Conservation (phyloP, 1,139 yeast genomes). For the Magnusiomyces suaveolens region DNA sequence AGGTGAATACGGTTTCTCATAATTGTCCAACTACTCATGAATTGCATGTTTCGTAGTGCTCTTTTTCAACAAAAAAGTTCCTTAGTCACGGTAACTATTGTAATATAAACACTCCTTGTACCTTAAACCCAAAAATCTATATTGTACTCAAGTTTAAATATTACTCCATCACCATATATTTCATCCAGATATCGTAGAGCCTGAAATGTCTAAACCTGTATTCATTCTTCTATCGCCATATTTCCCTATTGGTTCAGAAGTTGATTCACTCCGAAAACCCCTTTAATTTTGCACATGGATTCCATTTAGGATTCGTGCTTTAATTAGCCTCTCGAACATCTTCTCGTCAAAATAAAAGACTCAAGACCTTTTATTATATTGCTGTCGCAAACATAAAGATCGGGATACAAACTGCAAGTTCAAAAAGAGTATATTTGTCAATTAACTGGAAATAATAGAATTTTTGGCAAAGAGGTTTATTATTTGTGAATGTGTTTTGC, state of each 20-base stretch:
- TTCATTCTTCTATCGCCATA: slow-evolving; percentile 76
- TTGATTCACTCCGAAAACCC: slow-evolving; percentile 83
- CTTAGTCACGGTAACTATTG: slow-evolving; percentile 92
- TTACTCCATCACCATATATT: slow-evolving; percentile 79
- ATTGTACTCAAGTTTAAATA: slow-evolving; percentile 72
- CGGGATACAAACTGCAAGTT: slow-evolving; percentile 87
- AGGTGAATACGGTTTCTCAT: too few species aligned
- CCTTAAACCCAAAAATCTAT: slow-evolving; percentile 85
- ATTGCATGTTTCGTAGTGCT: slow-evolving; percentile 33
- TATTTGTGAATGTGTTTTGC: slow-evolving; percentile 93
- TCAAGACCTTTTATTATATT: slow-evolving; percentile 88
- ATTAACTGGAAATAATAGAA: slow-evolving; percentile 83
- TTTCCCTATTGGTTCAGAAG: slow-evolving; percentile 74
- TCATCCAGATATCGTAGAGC: slow-evolving; percentile 92
- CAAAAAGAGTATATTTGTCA: slow-evolving; percentile 93
- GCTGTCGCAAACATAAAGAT: slow-evolving; percentile 78
- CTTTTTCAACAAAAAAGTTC: slow-evolving; percentile 49
- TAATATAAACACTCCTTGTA: slow-evolving; percentile 95
- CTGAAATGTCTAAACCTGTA: slow-evolving; percentile 85
- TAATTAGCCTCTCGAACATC: slow-evolving; percentile 92
- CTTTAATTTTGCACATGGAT: slow-evolving; percentile 83
- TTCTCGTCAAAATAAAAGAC: slow-evolving; percentile 87
- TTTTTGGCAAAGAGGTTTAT: slow-evolving; percentile 82
- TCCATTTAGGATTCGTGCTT: slow-evolving; percentile 94
- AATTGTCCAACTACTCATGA: too few species aligned